A percentile compares a stretch with the other conserved stretches of the same genome.
Evolutionary conservation across 2,329 filamentous ascomycete genomes (phyloP).

Genomic region (Aaosphaeria arxii): DNA sequence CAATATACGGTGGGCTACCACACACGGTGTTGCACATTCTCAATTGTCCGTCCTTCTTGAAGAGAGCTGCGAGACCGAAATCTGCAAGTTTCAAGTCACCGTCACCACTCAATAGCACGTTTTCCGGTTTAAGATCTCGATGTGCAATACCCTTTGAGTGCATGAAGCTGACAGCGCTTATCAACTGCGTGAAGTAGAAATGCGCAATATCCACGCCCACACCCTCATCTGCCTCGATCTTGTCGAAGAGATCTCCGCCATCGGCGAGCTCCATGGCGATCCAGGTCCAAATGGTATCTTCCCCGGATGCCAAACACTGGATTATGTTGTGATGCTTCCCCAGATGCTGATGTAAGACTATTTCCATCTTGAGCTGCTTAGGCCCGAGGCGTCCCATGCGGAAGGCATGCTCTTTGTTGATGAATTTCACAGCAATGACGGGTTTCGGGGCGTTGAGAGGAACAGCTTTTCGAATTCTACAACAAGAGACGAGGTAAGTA

Average conservation of each 20-base stretch:
- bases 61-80: conserved; percentile 93
- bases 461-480: conserved; percentile 86
- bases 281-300: conserved; percentile 88
- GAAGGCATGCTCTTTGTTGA: conserved; percentile 93
- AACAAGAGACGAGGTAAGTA: conserved; percentile 2
- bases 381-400: conserved; percentile 83
- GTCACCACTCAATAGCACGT: conserved; percentile 80
- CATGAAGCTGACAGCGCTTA: conserved; percentile 89
- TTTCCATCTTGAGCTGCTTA: conserved; percentile 89
- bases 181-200: conserved; percentile 89
- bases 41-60: conserved; percentile 78
- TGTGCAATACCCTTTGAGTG: conserved; percentile 95
- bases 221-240: conserved; percentile 96
- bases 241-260: conserved; percentile 96
- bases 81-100: conserved; percentile 93
- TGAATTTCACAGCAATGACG: conserved; percentile 96
- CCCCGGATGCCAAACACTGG: conserved; percentile 82
- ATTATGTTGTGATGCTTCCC: conserved; percentile 92
- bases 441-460: conserved; percentile 67
- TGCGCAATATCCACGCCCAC: conserved; percentile 95
- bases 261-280: conserved; percentile 97
- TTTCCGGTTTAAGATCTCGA: conserved; percentile 74
- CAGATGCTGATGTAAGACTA: conserved; percentile 83
- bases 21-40: conserved; percentile 88
- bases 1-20: conserved; percentile 95